phyloP scores from a whole-genome alignment of 1,284 basidiomycete species.

The Sanguinoderma infundibulare region DNA sequence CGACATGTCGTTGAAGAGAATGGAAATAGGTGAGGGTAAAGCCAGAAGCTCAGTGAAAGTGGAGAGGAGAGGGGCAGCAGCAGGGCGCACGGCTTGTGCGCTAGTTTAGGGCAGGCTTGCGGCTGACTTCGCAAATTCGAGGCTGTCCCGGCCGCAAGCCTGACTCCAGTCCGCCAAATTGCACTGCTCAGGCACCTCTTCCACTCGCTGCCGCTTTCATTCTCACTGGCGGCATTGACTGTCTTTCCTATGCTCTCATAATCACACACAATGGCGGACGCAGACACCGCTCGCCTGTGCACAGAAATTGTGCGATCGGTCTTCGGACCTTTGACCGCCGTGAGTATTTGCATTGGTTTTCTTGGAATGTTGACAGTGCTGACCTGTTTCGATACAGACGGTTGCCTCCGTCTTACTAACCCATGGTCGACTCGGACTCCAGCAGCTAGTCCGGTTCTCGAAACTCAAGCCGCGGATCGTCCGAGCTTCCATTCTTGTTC shows the following conservation, averaged over 20 bases:
- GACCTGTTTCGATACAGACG: constrained; percentile 54
- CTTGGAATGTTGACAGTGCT: not conserved
- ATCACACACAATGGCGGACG: constrained; percentile 62
- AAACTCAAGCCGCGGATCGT: constrained; percentile 69
- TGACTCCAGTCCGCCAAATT: constrained; percentile 4
- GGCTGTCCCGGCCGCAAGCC: not conserved
- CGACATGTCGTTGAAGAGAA: constrained; percentile 36
- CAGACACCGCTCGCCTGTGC: constrained; percentile 73
- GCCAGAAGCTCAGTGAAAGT: not conserved
- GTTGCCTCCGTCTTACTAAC: constrained; percentile 85
- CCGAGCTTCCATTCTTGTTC: constrained; percentile 77
- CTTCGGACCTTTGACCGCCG: constrained; percentile 80
- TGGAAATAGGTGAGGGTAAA: not conserved
- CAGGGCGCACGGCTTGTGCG: not conserved
- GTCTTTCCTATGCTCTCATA: constrained; percentile 7
- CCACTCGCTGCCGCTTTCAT: not conserved
- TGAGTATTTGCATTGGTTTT: constrained; percentile 47
- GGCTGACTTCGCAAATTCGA: constrained; percentile 3
- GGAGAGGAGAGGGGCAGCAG: not conserved
- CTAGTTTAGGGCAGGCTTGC: constrained; percentile 17
- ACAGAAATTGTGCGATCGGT: constrained; percentile 77
- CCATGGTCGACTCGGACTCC: constrained; percentile 80
- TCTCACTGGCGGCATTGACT: not conserved
- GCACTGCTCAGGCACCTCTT: not conserved
- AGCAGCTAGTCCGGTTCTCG: constrained; percentile 72